A percentile compares a stretch with the other conserved stretches of the same genome.
Evolutionary conservation across 2,329 filamentous ascomycete species (phyloP).

Genomic region (Orbilia quercus): DNA sequence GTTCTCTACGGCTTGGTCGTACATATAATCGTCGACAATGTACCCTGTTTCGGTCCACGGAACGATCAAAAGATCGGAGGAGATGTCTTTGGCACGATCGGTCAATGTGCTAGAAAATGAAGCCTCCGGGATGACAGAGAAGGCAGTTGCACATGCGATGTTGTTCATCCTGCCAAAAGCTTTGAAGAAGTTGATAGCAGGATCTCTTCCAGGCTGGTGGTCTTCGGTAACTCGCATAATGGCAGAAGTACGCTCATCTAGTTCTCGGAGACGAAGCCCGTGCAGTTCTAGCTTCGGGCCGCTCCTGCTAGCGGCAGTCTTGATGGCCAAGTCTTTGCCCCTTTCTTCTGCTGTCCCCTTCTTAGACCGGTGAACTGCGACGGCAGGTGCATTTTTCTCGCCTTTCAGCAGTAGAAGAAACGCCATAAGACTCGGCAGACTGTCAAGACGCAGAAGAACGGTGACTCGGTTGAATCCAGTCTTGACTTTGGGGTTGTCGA

Average conservation of each 20-base stretch:
- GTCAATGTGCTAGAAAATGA: slow-evolving; percentile 82
- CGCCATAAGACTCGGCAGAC: slow-evolving; percentile 81
- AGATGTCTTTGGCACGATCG: slow-evolving; percentile 75
- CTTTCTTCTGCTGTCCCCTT: slow-evolving; percentile 55
- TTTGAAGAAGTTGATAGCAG: slow-evolving; percentile 89
- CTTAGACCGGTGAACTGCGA: slow-evolving; percentile 60
- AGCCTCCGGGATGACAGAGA: slow-evolving; percentile 79
- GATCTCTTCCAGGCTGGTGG: slow-evolving; percentile 79
- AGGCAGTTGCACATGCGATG: slow-evolving; percentile 81
- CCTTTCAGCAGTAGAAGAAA: slow-evolving; percentile 81
- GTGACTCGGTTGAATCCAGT: slow-evolving; percentile 73
- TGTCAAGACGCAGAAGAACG: slow-evolving; percentile 87
- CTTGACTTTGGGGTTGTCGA: slow-evolving; percentile 62
- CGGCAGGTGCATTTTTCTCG: slow-evolving; percentile 61
- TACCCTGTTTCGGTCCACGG: slow-evolving; percentile 89
- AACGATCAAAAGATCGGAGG: slow-evolving; percentile 79
- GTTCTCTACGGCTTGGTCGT: slow-evolving; percentile 66
- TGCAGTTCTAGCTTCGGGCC: slow-evolving; percentile 73
- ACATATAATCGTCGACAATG: slow-evolving; percentile 70
- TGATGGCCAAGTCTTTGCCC: slow-evolving; percentile 59
- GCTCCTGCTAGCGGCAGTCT: slow-evolving; percentile 41
- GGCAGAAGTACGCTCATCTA: slow-evolving; percentile 93
- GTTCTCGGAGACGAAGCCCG: slow-evolving; percentile 82
- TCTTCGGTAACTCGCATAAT: slow-evolving; percentile 92
- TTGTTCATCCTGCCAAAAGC: slow-evolving; percentile 87